A percentile compares a stretch with the other conserved stretches of the same genome.
Evolutionary conservation across 331 rosid species (phyloP).

Genomic region (Dryas integrifolia): DNA sequence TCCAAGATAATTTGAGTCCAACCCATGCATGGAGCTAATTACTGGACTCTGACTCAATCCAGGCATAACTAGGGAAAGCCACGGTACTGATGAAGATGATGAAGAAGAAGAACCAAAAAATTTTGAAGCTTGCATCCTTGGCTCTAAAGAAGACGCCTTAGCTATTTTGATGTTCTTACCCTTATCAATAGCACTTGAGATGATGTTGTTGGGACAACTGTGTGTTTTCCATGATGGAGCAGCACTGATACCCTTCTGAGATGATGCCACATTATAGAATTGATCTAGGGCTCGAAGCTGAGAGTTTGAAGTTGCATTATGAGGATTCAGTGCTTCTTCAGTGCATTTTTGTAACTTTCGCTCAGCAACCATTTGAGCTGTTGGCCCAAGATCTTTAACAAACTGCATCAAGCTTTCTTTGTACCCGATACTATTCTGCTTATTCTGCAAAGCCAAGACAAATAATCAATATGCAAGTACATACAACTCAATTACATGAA

Average conservation of each 20-base stretch:
- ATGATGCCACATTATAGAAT: not conserved
- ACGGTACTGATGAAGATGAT: not conserved
- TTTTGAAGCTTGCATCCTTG: not conserved
- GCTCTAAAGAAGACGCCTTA: not conserved
- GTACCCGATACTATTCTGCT: not conserved
- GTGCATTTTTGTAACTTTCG: constrained; percentile 7
- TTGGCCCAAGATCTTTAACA: constrained; percentile 20
- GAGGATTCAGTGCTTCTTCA: not conserved
- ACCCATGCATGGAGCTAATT: too few relatives aligned
- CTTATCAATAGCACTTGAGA: not conserved
- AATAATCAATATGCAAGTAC: not conserved
- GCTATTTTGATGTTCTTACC: not conserved
- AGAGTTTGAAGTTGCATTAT: not conserved
- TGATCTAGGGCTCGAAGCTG: not conserved
- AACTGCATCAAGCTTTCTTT: constrained; percentile 15
- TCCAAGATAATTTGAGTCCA: too few relatives aligned
- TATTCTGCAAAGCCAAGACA: constrained; percentile 15
- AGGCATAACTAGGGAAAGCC: not conserved
- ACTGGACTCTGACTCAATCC: not conserved
- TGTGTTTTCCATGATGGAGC: not conserved
- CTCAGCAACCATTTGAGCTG: not conserved
- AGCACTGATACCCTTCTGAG: not conserved
- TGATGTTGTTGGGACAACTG: not conserved
- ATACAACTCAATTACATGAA: not conserved
- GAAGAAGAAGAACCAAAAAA: not conserved